Evolutionary conservation across 805 yeast species (phyloP), one percentile per base, ranked within the genome.

Genomic region (Teunomyces barrocoloradensis): DNA sequence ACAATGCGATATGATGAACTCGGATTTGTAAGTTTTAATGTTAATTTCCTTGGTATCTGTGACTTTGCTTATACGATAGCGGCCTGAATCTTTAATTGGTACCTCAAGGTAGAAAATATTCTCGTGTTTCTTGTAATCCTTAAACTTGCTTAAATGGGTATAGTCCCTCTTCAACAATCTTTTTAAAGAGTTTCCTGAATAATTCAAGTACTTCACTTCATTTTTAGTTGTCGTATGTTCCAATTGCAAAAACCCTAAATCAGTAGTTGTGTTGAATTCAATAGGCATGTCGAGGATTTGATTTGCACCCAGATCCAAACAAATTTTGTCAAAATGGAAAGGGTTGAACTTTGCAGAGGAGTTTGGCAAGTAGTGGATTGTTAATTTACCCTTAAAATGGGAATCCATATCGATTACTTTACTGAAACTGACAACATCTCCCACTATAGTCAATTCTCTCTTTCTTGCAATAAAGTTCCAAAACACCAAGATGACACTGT

Each of bases 291-390:
- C 57, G 25, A 77, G 51, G 11, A 63, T 57, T 30, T 62, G 57
- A 59, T 43, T 62, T 58, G 50, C 59, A 6, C 48, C 46, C 11
- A 60, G 53, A 13, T 79, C 78, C 38, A 86, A 54, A 68, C 99
- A 94, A 50, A 77, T 78, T 4, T 80, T 73, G 25, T 60, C 61
- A 44, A 79, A 81, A 43, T 75, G 79, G 55, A 81, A 79, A 2
- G 97, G 97, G 53, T 91, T 89, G 56, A 94, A 68, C 57, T 76
- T 73, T 4, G 95, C 96, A 0, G 95, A 85, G 38, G 95, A 86
- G 65, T 92, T 97, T 0, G 99, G 98, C 30, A 94, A 71, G 51
- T 87, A 87, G 59, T 91, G 87, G 51, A 94, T 85, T 0, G 91
- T 87, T 59, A 88, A 87, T 37, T 82, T 82, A 38, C 99, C 99